phyloP scores from a whole-genome alignment of 352 stramenopile species.

The Globisporangium iwayamae region DNA sequence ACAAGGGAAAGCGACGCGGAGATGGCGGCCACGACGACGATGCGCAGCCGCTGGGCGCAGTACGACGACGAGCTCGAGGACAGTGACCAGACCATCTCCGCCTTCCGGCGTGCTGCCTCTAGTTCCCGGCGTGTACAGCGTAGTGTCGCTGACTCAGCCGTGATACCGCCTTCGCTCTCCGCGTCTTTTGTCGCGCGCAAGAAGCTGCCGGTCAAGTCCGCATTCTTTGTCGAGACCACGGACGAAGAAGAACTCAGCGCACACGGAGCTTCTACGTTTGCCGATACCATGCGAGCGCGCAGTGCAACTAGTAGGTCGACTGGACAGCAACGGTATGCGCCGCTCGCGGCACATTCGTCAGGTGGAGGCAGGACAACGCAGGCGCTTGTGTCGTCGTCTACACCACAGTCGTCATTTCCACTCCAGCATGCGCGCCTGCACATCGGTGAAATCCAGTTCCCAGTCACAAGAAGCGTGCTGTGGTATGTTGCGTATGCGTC shows the following conservation, averaged over 20 bases:
- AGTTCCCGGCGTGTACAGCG: background rate
- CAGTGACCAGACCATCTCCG: constrained; percentile 66
- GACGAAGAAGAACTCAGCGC: constrained; percentile 46
- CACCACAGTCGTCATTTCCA: background rate
- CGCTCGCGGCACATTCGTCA: background rate
- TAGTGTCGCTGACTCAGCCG: background rate
- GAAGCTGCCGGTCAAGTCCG: constrained; percentile 26
- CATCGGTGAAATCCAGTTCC: constrained; percentile 66
- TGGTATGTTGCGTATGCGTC: constrained; percentile 29
- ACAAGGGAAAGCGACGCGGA: background rate
- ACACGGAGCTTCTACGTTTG: background rate
- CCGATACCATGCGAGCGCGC: background rate
- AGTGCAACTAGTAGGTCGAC: background rate
- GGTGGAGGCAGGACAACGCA: background rate
- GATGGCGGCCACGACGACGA: constrained; percentile 8
- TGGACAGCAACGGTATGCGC: background rate
- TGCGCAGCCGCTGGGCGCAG: constrained; percentile 33
- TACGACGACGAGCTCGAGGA: constrained; percentile 60
- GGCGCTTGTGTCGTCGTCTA: constrained; percentile 10
- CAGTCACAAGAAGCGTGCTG: constrained; percentile 54
- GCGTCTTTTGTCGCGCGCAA: constrained; percentile 10
- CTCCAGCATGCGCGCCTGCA: constrained; percentile 26
- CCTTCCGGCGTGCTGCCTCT: constrained; percentile 10
- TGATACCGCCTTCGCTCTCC: background rate
- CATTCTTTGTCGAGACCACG: constrained; percentile 73